These are phyloP conservation scores for Geum urbanum DNA, from an alignment of 306 rosid genomes.

Conservation along the genomic window DNA sequence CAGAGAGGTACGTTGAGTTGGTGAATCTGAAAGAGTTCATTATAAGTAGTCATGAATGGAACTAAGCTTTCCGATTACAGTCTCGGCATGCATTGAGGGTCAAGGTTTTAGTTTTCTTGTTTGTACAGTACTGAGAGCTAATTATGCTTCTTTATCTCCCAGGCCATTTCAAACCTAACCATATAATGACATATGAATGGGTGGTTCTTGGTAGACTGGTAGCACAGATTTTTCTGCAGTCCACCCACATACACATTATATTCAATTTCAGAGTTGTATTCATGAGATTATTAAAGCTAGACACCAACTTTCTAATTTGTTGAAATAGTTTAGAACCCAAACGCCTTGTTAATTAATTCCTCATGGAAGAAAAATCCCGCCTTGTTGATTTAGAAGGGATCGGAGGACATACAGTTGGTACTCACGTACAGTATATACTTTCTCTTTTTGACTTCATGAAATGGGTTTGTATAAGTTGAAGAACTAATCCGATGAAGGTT, in stretches of 20 bases:
- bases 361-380: no score
- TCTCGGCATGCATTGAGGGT: background rate
- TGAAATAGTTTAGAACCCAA: background rate
- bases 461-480: no score
- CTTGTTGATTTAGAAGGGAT: no score
- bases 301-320: background rate
- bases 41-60: background rate
- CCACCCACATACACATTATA: background rate
- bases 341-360: background rate
- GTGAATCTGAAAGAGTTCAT: slow-evolving; percentile 4
- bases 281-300: background rate
- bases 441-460: no score
- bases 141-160: background rate
- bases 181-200: background rate
- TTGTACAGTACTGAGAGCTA: slow-evolving; percentile 5
- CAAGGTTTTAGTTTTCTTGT: background rate
- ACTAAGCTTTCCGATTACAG: background rate
- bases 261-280: slow-evolving; percentile 8
- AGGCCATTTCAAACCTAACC: background rate
- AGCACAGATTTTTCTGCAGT: background rate
- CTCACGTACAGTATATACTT: no score
- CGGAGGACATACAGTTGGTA: no score
- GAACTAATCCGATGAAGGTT: no score
- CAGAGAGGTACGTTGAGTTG: background rate
- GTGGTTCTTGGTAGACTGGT: background rate